Evolutionary conservation across 257 asterid genomes (phyloP).

Genomic region (Solanum piurae): DNA sequence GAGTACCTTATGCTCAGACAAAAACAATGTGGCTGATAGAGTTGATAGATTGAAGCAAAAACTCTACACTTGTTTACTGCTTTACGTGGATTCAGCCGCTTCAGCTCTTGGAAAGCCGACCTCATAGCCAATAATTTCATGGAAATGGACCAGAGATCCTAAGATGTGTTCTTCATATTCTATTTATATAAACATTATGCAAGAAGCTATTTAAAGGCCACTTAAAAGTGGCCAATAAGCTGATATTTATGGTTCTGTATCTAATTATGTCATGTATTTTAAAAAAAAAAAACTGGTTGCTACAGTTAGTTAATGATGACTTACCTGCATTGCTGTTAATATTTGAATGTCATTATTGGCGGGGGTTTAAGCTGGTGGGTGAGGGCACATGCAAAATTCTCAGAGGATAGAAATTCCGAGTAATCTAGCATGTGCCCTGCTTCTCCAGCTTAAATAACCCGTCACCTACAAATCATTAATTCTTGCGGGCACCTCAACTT

Average conservation of each 20-base stretch:
- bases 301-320: background rate
- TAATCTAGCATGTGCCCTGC: constrained; percentile 26
- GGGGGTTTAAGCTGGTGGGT: constrained; percentile 11
- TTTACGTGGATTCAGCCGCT: constrained; percentile 74
- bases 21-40: constrained; percentile 19
- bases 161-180: background rate
- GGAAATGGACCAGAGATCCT: background rate
- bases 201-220: background rate
- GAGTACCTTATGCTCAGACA: constrained; percentile 27
- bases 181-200: background rate
- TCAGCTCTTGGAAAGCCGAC: constrained; percentile 46
- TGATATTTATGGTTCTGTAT: background rate
- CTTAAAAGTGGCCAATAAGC: background rate
- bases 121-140: background rate
- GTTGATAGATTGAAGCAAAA: constrained; percentile 65
- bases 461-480: background rate
- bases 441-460: constrained; percentile 17
- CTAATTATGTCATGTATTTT: background rate
- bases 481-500: background rate
- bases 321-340: background rate
- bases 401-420: background rate
- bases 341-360: background rate
- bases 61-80: constrained; percentile 62
- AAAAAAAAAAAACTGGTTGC: background rate
- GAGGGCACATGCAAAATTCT: constrained; percentile 16